Percentiles rank a stretch among this genome's conserved stretches.
phyloP scores from a whole-genome alignment of 352 stramenopile species.

The Hyaloperonospora brassicae region DNA sequence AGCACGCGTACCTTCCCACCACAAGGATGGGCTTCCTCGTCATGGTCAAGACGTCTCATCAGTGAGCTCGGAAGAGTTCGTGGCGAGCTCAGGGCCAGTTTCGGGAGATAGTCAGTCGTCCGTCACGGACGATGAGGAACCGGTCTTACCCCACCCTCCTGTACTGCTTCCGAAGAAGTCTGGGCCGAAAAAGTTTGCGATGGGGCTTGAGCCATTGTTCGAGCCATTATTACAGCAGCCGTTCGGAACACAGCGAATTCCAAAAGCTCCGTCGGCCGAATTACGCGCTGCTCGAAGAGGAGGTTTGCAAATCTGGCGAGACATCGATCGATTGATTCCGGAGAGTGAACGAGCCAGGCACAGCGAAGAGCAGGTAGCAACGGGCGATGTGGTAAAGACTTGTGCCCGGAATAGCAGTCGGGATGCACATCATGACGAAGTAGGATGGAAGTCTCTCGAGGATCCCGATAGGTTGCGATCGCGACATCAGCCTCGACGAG shows the following conservation, averaged over 20 bases:
- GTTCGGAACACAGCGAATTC: constrained; percentile 56
- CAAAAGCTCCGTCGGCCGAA: constrained; percentile 21
- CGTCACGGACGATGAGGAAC: constrained; percentile 5
- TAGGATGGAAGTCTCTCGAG: constrained; percentile 5
- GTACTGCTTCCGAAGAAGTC: constrained; percentile 14
- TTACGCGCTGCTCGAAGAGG: constrained; percentile 12
- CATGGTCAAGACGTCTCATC: constrained; percentile 23
- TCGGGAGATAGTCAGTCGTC: constrained; percentile 20
- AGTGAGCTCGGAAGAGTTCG: constrained; percentile 20
- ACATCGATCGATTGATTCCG: constrained; percentile 8
- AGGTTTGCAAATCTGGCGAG: constrained; percentile 18
- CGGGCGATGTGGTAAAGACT: constrained; percentile 2
- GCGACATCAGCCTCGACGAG: constrained; percentile 35
- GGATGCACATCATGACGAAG: not conserved
- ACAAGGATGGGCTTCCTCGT: constrained; percentile 19
- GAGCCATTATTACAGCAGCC: constrained; percentile 60
- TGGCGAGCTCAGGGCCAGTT: constrained; percentile 23
- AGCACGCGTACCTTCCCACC: constrained; percentile 9
- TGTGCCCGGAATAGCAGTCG: constrained; percentile 4
- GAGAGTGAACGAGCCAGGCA: constrained; percentile 6
- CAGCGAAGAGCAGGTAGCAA: constrained; percentile 9
- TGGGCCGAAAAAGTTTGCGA: constrained; percentile 35
- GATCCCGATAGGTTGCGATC: constrained; percentile 23
- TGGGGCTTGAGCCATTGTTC: constrained; percentile 69
- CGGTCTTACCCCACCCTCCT: constrained; percentile 16